phyloP scores from a whole-genome alignment of 2,329 filamentous ascomycete genomes.

The Fusarium papillatum region DNA sequence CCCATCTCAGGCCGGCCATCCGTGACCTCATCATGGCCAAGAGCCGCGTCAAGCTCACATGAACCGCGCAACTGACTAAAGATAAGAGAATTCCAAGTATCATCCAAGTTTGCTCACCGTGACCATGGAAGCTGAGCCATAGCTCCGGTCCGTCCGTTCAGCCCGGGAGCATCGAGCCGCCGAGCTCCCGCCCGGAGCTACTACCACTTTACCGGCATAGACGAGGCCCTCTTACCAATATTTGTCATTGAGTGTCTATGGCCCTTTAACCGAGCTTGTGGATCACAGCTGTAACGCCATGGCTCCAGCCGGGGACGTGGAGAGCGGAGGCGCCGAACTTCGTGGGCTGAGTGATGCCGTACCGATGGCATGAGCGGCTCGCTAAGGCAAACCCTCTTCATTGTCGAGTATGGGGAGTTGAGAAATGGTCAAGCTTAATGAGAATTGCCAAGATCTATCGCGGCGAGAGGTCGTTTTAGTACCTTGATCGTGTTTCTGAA shows the following conservation, averaged over 20 bases:
- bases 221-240: neutral
- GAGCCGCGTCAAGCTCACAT: neutral
- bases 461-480: conserved; percentile 3
- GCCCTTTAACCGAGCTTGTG: neutral
- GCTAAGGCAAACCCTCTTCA: neutral
- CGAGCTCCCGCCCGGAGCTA: neutral
- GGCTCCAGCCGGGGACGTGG: neutral
- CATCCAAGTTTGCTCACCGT: neutral
- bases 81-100: neutral
- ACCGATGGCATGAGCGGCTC: neutral
- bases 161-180: conserved; percentile 8
- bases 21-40: neutral
- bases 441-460: conserved; percentile 7
- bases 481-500: neutral
- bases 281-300: conserved; percentile 4
- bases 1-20: neutral
- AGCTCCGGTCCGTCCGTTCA: neutral
- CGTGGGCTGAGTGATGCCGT: neutral
- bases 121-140: neutral
- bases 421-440: neutral
- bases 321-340: conserved; percentile 36
- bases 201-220: neutral
- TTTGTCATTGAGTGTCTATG: conserved; percentile 21
- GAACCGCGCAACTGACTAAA: neutral
- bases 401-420: neutral